These are phyloP conservation scores for Sclerotiophoma versabilis DNA, from an alignment of 2,329 filamentous ascomycete species.

Conservation along the genomic window DNA sequence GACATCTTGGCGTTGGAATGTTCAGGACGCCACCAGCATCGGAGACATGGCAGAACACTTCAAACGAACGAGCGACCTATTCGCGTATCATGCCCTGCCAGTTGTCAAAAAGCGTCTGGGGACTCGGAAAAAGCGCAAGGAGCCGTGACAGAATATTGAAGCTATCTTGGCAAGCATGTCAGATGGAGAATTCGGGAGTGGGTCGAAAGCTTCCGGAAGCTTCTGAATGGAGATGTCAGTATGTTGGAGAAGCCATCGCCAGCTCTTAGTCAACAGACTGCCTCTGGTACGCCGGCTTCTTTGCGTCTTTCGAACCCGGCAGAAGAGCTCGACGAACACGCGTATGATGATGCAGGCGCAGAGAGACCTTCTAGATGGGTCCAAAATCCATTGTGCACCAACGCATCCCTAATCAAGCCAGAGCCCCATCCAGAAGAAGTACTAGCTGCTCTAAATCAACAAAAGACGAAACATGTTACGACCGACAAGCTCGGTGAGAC, in stretches of 20 bases:
- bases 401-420: not conserved
- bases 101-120: conserved; percentile 21
- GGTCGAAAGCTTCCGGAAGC: conserved; percentile 25
- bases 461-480: too few relatives aligned
- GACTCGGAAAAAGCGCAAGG: conserved; percentile 12
- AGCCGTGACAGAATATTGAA: conserved; percentile 24
- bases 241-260: conserved; percentile 21
- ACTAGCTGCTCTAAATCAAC: too few relatives aligned
- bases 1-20: conserved; percentile 29
- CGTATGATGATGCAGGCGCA: too few relatives aligned
- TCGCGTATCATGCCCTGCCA: conserved; percentile 36
- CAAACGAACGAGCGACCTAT: conserved; percentile 27
- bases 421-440: too few relatives aligned
- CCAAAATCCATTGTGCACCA: not conserved
- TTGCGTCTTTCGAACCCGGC: too few relatives aligned
- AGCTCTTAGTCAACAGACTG: not conserved
- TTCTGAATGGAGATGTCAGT: conserved; percentile 25
- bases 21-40: conserved; percentile 15
- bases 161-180: conserved; percentile 15
- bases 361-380: too few relatives aligned
- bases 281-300: too few relatives aligned
- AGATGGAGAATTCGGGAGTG: conserved; percentile 20
- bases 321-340: too few relatives aligned
- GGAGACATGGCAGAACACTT: conserved; percentile 19
- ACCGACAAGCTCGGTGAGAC: too few relatives aligned